Evolutionary conservation across 2,329 filamentous ascomycete species (phyloP).

Genomic region (Monilinia fructigena): DNA sequence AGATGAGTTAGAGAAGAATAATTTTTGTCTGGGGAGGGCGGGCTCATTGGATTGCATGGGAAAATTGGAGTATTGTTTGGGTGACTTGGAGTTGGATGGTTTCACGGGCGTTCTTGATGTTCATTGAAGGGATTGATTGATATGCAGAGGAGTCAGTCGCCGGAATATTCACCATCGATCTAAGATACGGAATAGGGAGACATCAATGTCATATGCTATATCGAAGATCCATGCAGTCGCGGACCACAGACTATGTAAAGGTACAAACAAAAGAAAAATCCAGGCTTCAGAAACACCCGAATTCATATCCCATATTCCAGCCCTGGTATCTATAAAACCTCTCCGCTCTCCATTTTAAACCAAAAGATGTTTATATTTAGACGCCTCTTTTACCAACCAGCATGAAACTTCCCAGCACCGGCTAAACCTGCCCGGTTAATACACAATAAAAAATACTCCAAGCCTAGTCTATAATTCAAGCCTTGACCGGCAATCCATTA

Average conservation of each 20-base stretch:
- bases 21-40: not conserved
- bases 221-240: not conserved
- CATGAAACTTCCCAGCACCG: not conserved
- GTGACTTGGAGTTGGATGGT: not conserved
- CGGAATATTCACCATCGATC: not conserved
- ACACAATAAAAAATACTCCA: constrained; percentile 11
- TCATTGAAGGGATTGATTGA: too few relatives aligned
- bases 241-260: not conserved
- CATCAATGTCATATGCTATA: not conserved
- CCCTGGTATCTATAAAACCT: constrained; percentile 10
- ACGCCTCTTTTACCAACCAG: not conserved
- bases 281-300: constrained; percentile 1
- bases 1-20: not conserved
- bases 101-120: not conserved
- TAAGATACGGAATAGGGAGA: not conserved
- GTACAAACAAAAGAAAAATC: not conserved
- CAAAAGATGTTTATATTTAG: constrained; percentile 8
- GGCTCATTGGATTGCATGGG: not conserved
- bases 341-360: not conserved
- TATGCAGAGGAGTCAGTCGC: not conserved
- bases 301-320: constrained; percentile 7
- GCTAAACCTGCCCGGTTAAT: not conserved
- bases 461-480: constrained; percentile 5
- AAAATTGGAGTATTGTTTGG: not conserved
- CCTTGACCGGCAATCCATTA: constrained; percentile 3